Percentiles rank a stretch among this genome's conserved stretches.
Conservation (phyloP, 2,329 filamentous ascomycete species). For the Endoconidiophora polonica region DNA sequence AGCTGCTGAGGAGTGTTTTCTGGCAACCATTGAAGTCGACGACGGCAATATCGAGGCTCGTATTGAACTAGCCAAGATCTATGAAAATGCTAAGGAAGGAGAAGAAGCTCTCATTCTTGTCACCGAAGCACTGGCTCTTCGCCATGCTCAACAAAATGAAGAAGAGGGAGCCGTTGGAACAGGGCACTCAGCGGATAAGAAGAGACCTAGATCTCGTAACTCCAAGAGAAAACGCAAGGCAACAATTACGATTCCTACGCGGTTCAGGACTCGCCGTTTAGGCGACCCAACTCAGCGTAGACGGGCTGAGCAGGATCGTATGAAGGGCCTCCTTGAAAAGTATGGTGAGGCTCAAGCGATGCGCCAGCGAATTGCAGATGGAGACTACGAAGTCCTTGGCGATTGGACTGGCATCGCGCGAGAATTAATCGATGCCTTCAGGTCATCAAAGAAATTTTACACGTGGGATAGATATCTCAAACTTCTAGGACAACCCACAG, state of each 20-base stretch:
- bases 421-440: constrained; percentile 45
- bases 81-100: constrained; percentile 55
- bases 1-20: constrained; percentile 62
- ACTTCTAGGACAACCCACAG: constrained; percentile 29
- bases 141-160: constrained; percentile 39
- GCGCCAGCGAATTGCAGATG: constrained; percentile 25
- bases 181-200: constrained; percentile 43
- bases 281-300: constrained; percentile 28
- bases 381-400: constrained; percentile 27
- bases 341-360: constrained; percentile 29
- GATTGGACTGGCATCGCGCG: constrained; percentile 43
- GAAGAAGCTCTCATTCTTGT: constrained; percentile 64
- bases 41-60: constrained; percentile 58
- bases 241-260: constrained; percentile 36
- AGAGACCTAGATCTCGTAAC: constrained; percentile 53
- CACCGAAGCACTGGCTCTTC: constrained; percentile 55
- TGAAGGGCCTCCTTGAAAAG: constrained; percentile 24
- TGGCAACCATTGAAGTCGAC: constrained; percentile 57
- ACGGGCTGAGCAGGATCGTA: constrained; percentile 28
- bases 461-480: constrained; percentile 49
- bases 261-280: constrained; percentile 30
- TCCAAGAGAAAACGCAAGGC: constrained; percentile 58
- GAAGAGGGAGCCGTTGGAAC: constrained; percentile 59
- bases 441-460: constrained; percentile 46
- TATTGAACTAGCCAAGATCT: constrained; percentile 67